Percentiles rank a stretch among this genome's conserved stretches.
Evolutionary conservation across 106 monocot genomes (phyloP).

Genomic region (Dioscorea dumetorum): DNA sequence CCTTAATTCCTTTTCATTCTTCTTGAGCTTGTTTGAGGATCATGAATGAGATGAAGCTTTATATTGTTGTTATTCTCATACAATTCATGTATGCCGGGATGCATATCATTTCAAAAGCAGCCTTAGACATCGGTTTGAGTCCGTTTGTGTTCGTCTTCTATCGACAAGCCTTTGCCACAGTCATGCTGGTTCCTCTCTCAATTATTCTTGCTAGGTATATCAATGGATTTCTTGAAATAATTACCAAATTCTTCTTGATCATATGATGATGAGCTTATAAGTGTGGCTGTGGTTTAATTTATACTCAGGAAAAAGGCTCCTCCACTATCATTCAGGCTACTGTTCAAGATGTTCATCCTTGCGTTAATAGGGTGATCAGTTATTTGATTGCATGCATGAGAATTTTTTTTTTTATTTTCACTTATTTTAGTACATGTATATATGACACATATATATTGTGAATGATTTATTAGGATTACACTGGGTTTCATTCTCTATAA

Average conservation of each 20-base stretch:
- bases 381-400: background rate
- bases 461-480: conserved; percentile 19
- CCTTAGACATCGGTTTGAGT: conserved; percentile 48
- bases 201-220: conserved; percentile 18
- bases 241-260: background rate
- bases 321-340: background rate
- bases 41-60: conserved; percentile 34
- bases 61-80: conserved; percentile 37
- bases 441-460: too few species aligned
- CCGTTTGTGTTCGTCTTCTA: conserved; percentile 65
- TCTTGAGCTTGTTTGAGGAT: too few species aligned
- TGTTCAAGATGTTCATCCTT: conserved; percentile 2
- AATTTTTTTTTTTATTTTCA: too few species aligned
- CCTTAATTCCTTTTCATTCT: too few species aligned
- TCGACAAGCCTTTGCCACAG: conserved; percentile 41
- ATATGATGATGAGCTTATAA: background rate
- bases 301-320: background rate
- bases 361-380: background rate
- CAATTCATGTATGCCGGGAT: conserved; percentile 50
- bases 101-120: conserved; percentile 58
- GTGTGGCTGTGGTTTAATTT: background rate
- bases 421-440: too few species aligned
- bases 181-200: conserved; percentile 43
- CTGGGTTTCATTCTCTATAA: conserved; percentile 29
- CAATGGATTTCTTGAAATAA: background rate